Evolutionary conservation across 768 basidiomycete species (phyloP).

Genomic region (Hygrophorus russula): DNA sequence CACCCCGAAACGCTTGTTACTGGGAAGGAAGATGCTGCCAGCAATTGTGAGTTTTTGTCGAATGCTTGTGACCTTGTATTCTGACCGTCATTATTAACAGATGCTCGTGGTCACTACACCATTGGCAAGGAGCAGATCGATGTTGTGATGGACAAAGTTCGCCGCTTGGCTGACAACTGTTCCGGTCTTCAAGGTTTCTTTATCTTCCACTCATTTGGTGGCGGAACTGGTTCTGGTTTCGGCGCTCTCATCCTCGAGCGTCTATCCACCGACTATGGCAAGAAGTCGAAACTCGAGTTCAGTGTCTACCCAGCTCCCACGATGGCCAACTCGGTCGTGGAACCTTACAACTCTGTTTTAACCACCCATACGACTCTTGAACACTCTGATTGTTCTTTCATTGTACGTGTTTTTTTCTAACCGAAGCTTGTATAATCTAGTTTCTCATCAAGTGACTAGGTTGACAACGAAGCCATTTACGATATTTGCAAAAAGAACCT

Average conservation of each 20-base stretch:
- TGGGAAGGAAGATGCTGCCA: conserved; percentile 99
- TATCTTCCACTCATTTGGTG: conserved; percentile 99
- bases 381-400: conserved; percentile 99
- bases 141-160: conserved; percentile 92
- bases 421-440: neutral
- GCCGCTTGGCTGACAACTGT: conserved; percentile 96
- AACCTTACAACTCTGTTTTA: conserved; percentile 96
- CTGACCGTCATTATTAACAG: conserved; percentile 24
- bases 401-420: conserved; percentile 40
- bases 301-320: conserved; percentile 94
- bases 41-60: conserved; percentile 74
- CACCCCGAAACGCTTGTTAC: conserved; percentile 98
- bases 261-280: conserved; percentile 96
- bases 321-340: conserved; percentile 91
- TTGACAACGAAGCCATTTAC: conserved; percentile 99
- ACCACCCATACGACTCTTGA: conserved; percentile 99
- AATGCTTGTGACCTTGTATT: neutral
- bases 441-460: conserved; percentile 28
- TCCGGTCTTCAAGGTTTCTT: conserved; percentile 98
- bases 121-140: conserved; percentile 98
- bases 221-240: conserved; percentile 98
- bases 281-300: conserved; percentile 99
- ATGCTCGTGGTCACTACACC: conserved; percentile 98
- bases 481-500: conserved; percentile 98
- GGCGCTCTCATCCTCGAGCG: conserved; percentile 96